These are phyloP conservation scores for Aspergillus ellipticus DNA, from an alignment of 495 filamentous ascomycete species.

Conservation along the genomic window DNA sequence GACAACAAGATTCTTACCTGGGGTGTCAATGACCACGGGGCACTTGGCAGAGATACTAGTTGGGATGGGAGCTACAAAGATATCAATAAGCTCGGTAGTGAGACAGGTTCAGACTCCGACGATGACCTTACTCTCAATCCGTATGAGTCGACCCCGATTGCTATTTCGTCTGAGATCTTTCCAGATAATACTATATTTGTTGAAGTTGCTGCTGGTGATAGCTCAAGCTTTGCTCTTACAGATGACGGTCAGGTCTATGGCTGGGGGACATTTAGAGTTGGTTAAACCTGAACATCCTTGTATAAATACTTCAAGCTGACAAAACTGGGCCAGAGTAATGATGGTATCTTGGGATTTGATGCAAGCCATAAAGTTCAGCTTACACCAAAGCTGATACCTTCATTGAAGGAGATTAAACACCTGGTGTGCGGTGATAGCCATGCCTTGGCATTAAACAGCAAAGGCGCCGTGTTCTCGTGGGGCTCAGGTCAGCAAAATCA, in stretches of 20 bases:
- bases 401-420: constrained; percentile 54
- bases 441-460: constrained; percentile 55
- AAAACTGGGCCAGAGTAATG: constrained; percentile 45
- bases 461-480: constrained; percentile 59
- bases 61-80: constrained; percentile 64
- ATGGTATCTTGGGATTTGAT: constrained; percentile 56
- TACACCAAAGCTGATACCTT: constrained; percentile 46
- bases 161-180: constrained; percentile 50
- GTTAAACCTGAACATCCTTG: constrained; percentile 13
- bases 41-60: constrained; percentile 57
- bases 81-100: constrained; percentile 52
- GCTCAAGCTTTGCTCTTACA: constrained; percentile 61
- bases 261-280: constrained; percentile 69
- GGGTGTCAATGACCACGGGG: constrained; percentile 68
- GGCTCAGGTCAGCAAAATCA: constrained; percentile 62
- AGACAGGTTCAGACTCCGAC: constrained; percentile 46
- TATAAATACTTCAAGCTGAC: background rate
- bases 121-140: constrained; percentile 60
- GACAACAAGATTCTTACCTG: constrained; percentile 62
- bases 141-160: constrained; percentile 53
- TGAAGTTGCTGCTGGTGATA: constrained; percentile 61
- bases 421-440: constrained; percentile 59
- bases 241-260: constrained; percentile 64
- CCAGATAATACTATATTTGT: constrained; percentile 54
- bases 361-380: constrained; percentile 37